phyloP scores from a whole-genome alignment of 2,329 filamentous ascomycete genomes.

The Colletotrichum lupini region DNA sequence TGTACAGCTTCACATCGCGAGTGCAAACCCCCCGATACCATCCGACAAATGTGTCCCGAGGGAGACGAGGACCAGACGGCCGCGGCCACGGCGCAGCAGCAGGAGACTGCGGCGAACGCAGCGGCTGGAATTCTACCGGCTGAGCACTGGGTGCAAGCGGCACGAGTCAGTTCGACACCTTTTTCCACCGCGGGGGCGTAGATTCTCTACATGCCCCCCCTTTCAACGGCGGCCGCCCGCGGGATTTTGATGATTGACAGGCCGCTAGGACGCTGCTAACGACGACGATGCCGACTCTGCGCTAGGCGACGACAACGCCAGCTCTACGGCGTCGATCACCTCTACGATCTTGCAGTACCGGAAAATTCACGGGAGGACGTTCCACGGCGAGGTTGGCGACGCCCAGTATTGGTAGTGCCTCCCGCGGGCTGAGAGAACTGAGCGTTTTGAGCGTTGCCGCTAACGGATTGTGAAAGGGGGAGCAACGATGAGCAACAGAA shows the following conservation, averaged over 20 bases:
- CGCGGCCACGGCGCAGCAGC: background rate
- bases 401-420: conserved; percentile 41
- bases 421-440: background rate
- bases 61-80: background rate
- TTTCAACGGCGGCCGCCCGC: background rate
- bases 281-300: conserved; percentile 34
- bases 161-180: conserved; percentile 26
- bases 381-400: conserved; percentile 42
- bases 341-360: conserved; percentile 46
- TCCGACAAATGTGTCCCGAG: conserved; percentile 15
- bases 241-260: conserved; percentile 5
- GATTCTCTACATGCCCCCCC: background rate
- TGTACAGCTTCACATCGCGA: background rate
- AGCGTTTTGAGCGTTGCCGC: background rate
- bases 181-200: background rate
- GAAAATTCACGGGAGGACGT: conserved; percentile 45
- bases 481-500: conserved; percentile 46
- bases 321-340: conserved; percentile 44
- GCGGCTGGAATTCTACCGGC: conserved; percentile 27
- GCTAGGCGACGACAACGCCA: conserved; percentile 32
- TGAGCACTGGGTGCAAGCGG: conserved; percentile 31
- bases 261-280: conserved; percentile 13
- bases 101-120: background rate
- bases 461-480: conserved; percentile 16
- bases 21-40: background rate